A percentile compares a stretch with the other conserved stretches of the same genome.
These are phyloP conservation scores for Chloromonas sp. DNA, from an alignment of 163 green algal genomes.

Conservation along the genomic window DNA sequence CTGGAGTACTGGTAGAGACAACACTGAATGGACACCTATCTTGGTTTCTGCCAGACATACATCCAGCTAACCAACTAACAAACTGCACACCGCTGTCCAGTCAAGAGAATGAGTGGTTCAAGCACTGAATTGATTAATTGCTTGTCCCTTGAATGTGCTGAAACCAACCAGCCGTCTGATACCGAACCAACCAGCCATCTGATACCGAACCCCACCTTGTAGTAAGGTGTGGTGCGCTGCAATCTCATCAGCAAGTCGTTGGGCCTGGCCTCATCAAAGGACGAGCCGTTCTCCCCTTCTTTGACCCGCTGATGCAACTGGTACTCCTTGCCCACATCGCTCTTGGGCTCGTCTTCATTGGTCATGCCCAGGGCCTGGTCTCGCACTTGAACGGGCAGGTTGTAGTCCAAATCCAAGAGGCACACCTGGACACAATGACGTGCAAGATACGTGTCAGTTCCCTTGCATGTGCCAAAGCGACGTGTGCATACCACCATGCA, in stretches of 20 bases:
- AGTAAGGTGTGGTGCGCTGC: slow-evolving; percentile 89
- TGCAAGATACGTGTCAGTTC: neutral
- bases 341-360: slow-evolving; percentile 76
- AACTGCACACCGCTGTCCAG: too few species aligned
- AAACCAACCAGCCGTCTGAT: neutral
- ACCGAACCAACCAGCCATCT: neutral
- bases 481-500: neutral
- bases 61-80: too few species aligned
- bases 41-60: neutral
- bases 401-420: slow-evolving; percentile 96
- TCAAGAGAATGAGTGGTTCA: too few species aligned
- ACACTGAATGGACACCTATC: neutral
- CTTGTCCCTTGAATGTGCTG: neutral
- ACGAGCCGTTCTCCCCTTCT: slow-evolving; percentile 42
- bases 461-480: neutral
- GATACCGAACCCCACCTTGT: slow-evolving; percentile 59
- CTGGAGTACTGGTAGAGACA: too few species aligned
- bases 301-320: slow-evolving; percentile 58
- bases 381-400: slow-evolving; percentile 88
- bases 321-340: slow-evolving; percentile 89
- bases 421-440: slow-evolving; percentile 65
- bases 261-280: slow-evolving; percentile 42
- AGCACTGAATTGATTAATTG: too few species aligned
- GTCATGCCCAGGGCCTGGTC: slow-evolving; percentile 80
- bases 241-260: slow-evolving; percentile 81